Evolutionary conservation across 2,329 filamentous ascomycete species (phyloP).

Genomic region (Verticillium isaacii): DNA sequence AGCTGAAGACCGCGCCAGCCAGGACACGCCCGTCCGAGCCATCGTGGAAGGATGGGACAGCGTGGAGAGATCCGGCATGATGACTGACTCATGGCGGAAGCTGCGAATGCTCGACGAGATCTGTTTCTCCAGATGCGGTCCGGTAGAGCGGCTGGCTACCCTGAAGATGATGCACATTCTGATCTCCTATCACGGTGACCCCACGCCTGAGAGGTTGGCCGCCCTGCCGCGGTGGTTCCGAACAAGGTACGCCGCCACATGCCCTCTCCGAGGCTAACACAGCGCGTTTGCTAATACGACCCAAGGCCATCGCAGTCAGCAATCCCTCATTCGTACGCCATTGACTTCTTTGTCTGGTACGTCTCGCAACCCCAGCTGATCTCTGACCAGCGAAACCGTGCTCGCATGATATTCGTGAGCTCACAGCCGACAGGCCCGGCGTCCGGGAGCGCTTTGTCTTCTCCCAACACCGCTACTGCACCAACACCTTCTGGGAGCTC

Average conservation of each 20-base stretch:
- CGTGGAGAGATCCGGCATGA: slow-evolving; percentile 13
- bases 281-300: not conserved
- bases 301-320: slow-evolving; percentile 18
- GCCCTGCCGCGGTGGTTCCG: slow-evolving; percentile 18
- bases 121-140: slow-evolving; percentile 13
- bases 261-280: too few species aligned
- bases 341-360: slow-evolving; percentile 23
- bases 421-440: slow-evolving; percentile 17
- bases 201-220: slow-evolving; percentile 11
- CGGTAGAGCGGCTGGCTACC: slow-evolving; percentile 16
- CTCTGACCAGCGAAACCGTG: too few species aligned
- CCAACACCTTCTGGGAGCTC: slow-evolving; percentile 21
- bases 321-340: slow-evolving; percentile 19
- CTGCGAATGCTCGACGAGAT: slow-evolving; percentile 15
- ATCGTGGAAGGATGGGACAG: slow-evolving; percentile 21
- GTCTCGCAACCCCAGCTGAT: not conserved
- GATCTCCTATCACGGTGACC: slow-evolving; percentile 19
- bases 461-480: slow-evolving; percentile 22
- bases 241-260: slow-evolving; percentile 14
- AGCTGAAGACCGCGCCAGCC: slow-evolving; percentile 14
- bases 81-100: slow-evolving; percentile 15
- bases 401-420: too few species aligned
- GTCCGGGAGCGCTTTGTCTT: slow-evolving; percentile 23
- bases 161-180: slow-evolving; percentile 18
- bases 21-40: slow-evolving; percentile 19